Base-by-base conservation (phyloP, 1,139 yeast species). In the Taphrina wiesneri region DNA sequence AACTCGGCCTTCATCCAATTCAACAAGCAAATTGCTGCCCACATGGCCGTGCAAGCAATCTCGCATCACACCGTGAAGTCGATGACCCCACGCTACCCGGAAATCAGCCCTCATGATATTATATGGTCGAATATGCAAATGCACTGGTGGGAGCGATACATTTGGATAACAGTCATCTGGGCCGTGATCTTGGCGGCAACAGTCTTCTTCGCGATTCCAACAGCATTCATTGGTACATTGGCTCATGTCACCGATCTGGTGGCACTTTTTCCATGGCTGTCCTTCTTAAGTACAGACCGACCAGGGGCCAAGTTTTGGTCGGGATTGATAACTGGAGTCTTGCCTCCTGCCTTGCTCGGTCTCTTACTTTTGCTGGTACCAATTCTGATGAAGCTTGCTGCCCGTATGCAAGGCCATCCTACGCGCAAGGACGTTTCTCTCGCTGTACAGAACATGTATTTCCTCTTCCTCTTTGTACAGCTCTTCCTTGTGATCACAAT, bases 181-280 rank as follows among this genome's bases (percentile, higher is more conserved):
- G 81, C 86, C 19, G 84, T 86, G 13, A 82, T 90, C 70, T 74
- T 80, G 49, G 78, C 75, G 3, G 76, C 87, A 73, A 84, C 90
- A 69, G 82, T 92, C 67, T 87, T 91, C 75, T 93, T 98, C 97
- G 84, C 96, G 68, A 81, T 91, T 72, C 98, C 98, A n/a, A 97
- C 92, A 63, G 96, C 97, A 1, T 90, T 90, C 76, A 97, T 93
- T 66, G 98, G 98, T 86, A 81, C 87, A 73, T 83, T 93, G 71
- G 91, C 98, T 23, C 92, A 92, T 77, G 83, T 93, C 72, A 85
- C 87, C 70, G 83, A 82, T 72, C 80, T 91, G 75, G 88, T 87
- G 46, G 80, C 84, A 62, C 85, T 83, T 70, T 80, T 91, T 26
- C 89, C 80, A 21, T 91, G 87, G 81, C 82, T 92, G 72, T 75